Evolutionary conservation across 1,284 basidiomycete genomes (phyloP).

Genomic region (Rhizoctonia solani): DNA sequence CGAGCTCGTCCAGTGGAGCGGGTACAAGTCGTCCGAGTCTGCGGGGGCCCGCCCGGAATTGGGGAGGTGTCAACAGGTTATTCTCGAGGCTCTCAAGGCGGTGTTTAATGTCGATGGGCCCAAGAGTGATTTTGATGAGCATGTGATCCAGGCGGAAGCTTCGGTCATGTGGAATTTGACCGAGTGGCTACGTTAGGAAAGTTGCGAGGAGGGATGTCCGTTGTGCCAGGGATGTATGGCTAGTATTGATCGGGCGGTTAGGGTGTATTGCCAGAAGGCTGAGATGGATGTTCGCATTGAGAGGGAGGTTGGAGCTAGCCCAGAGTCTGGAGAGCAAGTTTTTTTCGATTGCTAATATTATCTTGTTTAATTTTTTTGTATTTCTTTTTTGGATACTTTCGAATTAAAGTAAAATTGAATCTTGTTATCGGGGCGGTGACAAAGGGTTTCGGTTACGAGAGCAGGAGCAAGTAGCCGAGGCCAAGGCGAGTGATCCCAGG

Average conservation of each 20-base stretch:
- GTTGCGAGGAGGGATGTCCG: background rate
- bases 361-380: no score
- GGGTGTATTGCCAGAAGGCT: conserved; percentile 4
- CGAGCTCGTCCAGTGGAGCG: background rate
- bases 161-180: conserved; percentile 1
- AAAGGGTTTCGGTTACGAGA: no score
- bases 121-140: background rate
- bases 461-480: no score
- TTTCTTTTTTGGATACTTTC: no score
- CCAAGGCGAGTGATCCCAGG: no score
- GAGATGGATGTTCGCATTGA: conserved; percentile 21
- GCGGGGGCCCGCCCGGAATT: background rate
- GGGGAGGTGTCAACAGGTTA: conserved; percentile 15
- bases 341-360: no score
- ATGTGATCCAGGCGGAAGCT: background rate
- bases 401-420: no score
- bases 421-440: no score
- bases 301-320: background rate
- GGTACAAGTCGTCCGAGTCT: background rate
- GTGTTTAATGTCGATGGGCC: conserved; percentile 7
- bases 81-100: conserved; percentile 4
- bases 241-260: conserved; percentile 2
- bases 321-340: background rate
- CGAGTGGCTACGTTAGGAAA: background rate
- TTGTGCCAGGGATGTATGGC: conserved; percentile 10